These are phyloP conservation scores for Hanseniaspora meyeri DNA, from an alignment of 805 yeast genomes.

Conservation along the genomic window DNA sequence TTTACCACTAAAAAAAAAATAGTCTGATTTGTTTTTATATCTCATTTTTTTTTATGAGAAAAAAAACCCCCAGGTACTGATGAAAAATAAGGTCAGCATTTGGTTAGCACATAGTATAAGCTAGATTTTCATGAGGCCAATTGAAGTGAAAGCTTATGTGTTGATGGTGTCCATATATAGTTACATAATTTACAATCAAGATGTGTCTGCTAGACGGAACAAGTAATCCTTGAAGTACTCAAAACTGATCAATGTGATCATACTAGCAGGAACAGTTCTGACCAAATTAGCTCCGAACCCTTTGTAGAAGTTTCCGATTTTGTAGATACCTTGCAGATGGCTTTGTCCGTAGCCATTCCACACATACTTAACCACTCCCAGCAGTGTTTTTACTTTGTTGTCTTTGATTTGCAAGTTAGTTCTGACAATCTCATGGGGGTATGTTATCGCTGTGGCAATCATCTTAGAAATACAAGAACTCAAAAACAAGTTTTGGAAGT, in stretches of 20 bases:
- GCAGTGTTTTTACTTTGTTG: constrained; percentile 16
- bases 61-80: not conserved
- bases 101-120: no score
- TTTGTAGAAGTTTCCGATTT: constrained; percentile 59
- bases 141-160: no score
- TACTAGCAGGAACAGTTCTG: constrained; percentile 88
- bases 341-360: constrained; percentile 24
- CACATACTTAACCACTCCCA: constrained; percentile 15
- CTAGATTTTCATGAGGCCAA: no score
- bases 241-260: constrained; percentile 86
- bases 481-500: constrained; percentile 35
- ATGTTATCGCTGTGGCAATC: constrained; percentile 77
- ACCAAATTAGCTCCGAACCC: constrained; percentile 79
- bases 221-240: constrained; percentile 61
- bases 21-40: not conserved
- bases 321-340: constrained; percentile 55
- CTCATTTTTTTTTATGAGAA: not conserved
- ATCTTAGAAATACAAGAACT: constrained; percentile 78
- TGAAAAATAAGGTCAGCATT: no score
- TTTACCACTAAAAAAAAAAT: not conserved
- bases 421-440: constrained; percentile 90
- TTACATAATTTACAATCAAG: not conserved
- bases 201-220: constrained; percentile 4
- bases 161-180: no score
- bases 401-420: constrained; percentile 63